phyloP scores from a whole-genome alignment of 352 stramenopile species.

The Blastocystis sp. region DNA sequence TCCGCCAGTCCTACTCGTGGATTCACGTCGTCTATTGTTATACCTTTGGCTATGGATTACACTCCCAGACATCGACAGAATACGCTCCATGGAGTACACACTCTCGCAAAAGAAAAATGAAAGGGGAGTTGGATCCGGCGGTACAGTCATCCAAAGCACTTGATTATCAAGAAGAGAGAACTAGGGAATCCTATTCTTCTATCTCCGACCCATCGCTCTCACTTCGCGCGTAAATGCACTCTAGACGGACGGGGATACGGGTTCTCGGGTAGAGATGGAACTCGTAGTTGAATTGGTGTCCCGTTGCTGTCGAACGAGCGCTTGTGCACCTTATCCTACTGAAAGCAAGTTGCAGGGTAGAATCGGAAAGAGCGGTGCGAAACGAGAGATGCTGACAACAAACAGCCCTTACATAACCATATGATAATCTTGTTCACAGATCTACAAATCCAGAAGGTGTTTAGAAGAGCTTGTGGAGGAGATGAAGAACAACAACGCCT shows the following conservation, averaged over 20 bases:
- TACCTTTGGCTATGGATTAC: conserved; percentile 23
- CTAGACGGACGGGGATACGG: too few species aligned
- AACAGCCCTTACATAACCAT: conserved; percentile 55
- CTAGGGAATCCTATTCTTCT: too few species aligned
- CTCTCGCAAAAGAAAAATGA: background rate
- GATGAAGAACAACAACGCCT: conserved; percentile 68
- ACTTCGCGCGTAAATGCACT: too few species aligned
- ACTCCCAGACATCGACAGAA: background rate
- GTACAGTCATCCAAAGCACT: background rate
- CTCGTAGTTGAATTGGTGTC: too few species aligned
- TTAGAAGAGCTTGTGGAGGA: conserved; percentile 73
- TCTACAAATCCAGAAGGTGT: conserved; percentile 1
- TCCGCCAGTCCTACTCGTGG: background rate
- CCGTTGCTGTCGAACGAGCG: too few species aligned
- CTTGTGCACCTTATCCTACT: too few species aligned
- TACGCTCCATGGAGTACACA: background rate
- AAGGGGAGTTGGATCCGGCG: background rate
- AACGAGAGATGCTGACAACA: conserved; percentile 39
- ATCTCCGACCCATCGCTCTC: too few species aligned
- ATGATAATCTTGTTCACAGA: conserved; percentile 18
- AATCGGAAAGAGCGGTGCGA: background rate
- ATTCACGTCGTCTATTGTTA: conserved; percentile 65
- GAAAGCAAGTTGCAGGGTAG: too few species aligned
- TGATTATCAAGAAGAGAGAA: background rate
- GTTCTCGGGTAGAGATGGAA: too few species aligned